Evolutionary conservation across 1,284 basidiomycete species (phyloP).

Genomic region (Apiotrichum sp.): DNA sequence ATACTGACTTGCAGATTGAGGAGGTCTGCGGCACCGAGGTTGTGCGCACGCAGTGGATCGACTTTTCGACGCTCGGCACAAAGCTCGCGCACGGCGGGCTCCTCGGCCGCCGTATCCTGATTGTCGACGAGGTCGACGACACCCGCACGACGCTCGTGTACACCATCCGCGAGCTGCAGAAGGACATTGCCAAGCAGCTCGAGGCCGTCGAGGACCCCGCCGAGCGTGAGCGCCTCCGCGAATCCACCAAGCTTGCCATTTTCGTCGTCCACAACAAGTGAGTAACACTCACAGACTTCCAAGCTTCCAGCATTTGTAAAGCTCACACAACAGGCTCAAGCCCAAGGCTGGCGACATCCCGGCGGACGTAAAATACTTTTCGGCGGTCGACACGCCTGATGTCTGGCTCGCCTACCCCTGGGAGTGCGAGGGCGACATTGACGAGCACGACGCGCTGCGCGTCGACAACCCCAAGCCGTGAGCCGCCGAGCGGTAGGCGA

Average conservation of each 20-base stretch:
- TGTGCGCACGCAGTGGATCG: slow-evolving; percentile 79
- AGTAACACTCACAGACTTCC: slow-evolving; percentile 6
- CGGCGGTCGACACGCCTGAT: slow-evolving; percentile 46
- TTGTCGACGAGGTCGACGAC: slow-evolving; percentile 92
- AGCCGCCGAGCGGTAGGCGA: neutral
- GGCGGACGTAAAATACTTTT: slow-evolving; percentile 43
- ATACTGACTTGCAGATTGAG: slow-evolving; percentile 46
- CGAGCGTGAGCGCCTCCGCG: slow-evolving; percentile 62
- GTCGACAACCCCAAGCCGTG: slow-evolving; percentile 27
- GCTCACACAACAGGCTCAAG: slow-evolving; percentile 53
- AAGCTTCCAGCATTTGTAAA: too few relatives aligned
- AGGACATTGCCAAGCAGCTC: slow-evolving; percentile 74
- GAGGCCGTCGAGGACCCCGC: slow-evolving; percentile 55
- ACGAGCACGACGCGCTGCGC: slow-evolving; percentile 38
- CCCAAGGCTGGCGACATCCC: slow-evolving; percentile 70
- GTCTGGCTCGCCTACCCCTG: slow-evolving; percentile 49
- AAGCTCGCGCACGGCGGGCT: slow-evolving; percentile 50
- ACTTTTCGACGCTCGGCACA: slow-evolving; percentile 50
- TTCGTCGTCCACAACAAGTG: slow-evolving; percentile 93
- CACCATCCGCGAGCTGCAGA: slow-evolving; percentile 75
- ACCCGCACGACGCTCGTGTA: slow-evolving; percentile 85
- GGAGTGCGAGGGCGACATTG: slow-evolving; percentile 43
- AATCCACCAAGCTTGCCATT: slow-evolving; percentile 68
- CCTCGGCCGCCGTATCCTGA: slow-evolving; percentile 69
- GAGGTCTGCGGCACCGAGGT: slow-evolving; percentile 79